Percentiles rank a stretch among this genome's conserved stretches.
Evolutionary conservation across 1,284 basidiomycete genomes (phyloP).

Genomic region (Grifola frondosa): DNA sequence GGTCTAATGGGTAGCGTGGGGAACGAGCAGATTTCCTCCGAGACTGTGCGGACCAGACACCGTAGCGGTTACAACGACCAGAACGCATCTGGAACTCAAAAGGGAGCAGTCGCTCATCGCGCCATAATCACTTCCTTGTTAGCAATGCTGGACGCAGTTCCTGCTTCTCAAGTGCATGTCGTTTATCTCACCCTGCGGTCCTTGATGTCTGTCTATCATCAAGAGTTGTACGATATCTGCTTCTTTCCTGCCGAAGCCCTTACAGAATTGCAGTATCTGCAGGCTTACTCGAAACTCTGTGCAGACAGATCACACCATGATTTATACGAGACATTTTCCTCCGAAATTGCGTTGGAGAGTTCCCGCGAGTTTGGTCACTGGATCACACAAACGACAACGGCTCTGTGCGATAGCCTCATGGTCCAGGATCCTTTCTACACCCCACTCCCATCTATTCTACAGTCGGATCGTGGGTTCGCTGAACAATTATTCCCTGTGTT

Average conservation of each 20-base stretch:
- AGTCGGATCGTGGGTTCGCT: conserved; percentile 57
- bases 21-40: conserved; percentile 43
- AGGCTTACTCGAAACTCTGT: conserved; percentile 40
- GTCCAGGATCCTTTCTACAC: conserved; percentile 63
- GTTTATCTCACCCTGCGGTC: conserved; percentile 67
- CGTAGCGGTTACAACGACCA: conserved; percentile 1
- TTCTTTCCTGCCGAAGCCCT: conserved; percentile 44
- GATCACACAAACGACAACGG: conserved; percentile 61
- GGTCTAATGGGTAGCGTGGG: conserved; percentile 62
- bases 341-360: conserved; percentile 39
- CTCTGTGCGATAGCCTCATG: conserved; percentile 63
- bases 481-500: conserved; percentile 72
- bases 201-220: conserved; percentile 45
- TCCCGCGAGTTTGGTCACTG: conserved; percentile 57
- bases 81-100: background rate
- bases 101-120: conserved; percentile 37
- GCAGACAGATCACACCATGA: conserved; percentile 29
- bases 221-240: conserved; percentile 33
- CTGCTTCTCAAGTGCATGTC: conserved; percentile 47
- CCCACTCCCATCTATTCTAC: conserved; percentile 62
- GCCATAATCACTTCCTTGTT: conserved; percentile 56
- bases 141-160: conserved; percentile 54
- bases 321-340: conserved; percentile 39
- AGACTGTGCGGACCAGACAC: conserved; percentile 43
- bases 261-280: conserved; percentile 54